phyloP scores from a whole-genome alignment of 805 yeast species.

The Starmerella roubikii region DNA sequence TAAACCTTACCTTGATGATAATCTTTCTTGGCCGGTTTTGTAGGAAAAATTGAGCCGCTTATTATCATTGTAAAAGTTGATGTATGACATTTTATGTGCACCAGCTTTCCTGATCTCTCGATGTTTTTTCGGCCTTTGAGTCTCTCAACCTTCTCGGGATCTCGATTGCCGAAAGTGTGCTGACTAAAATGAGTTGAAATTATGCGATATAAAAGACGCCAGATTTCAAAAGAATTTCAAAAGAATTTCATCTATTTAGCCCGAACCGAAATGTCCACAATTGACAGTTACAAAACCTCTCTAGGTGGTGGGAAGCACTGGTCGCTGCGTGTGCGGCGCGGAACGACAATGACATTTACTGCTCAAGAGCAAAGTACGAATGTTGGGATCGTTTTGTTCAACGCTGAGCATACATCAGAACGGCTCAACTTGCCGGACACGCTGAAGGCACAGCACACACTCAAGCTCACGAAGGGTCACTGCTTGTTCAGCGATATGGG shows the following conservation, averaged over 20 bases:
- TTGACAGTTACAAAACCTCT: background rate
- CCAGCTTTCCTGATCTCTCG: too few species aligned
- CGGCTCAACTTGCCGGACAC: conserved; percentile 11
- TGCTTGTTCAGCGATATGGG: conserved; percentile 11
- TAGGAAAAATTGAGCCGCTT: too few species aligned
- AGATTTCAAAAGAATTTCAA: background rate
- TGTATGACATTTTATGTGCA: too few species aligned
- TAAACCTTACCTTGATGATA: too few species aligned
- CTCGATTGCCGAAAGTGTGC: too few species aligned
- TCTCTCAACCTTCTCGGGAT: too few species aligned
- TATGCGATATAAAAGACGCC: background rate
- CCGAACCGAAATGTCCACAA: too few species aligned
- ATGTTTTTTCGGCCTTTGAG: too few species aligned
- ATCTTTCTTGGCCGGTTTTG: too few species aligned
- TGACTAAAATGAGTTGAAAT: background rate
- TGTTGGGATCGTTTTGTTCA: conserved; percentile 10
- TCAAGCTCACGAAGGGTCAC: conserved; percentile 8
- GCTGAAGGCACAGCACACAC: conserved; percentile 9
- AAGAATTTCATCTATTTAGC: background rate
- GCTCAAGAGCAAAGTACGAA: conserved; percentile 5
- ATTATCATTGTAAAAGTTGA: too few species aligned
- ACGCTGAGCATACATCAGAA: conserved; percentile 6
- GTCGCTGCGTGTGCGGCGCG: conserved; percentile 7
- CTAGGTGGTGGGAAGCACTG: conserved; percentile 10
- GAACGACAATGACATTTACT: conserved; percentile 8